Evolutionary conservation across 495 filamentous ascomycete genomes (phyloP), one percentile per base, ranked within the genome.

Genomic region (Annulohypoxylon moriforme): DNA sequence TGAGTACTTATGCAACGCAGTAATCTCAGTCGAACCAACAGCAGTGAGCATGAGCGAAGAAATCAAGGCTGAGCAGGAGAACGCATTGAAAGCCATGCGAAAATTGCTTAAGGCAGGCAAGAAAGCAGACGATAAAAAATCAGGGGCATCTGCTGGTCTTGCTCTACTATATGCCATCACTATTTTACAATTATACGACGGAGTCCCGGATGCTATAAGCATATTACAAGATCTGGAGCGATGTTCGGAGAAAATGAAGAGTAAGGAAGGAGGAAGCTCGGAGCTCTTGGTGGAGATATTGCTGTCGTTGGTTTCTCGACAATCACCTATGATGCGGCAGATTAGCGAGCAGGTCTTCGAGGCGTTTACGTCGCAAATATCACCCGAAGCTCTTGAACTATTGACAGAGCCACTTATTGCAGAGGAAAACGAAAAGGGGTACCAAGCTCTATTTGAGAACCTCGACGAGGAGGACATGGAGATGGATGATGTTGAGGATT

Each of bases 331-430:
- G 11, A 91, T 97, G 81, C 88, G 93, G 33, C 94, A 94, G 63
- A 89, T 97, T 42, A 91, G 93, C 18, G 89, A 93, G 77, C 91
- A 94, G 74, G 94, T 96, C 0, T 98, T 99, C 74, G 84, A 89
- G 44, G 89, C 88, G 8, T 95, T 97, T 80, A 90, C 91, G 7
- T 78, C 85, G 20, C 83, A 90, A 60, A 84, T 97, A 67, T 92
- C 90, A 1, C 80, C 83, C n/a, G 87, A 89, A 29, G 91, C 90
- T 4, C 77, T 99, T 63, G 86, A 90, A 44, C 91, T 94, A 5
- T 84, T 97, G 71, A 89, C 89, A 5, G 81, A 92, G 77, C 88
- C 93, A 9, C 82, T 98, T 24, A 84, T 89, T 61, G 91, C 91
- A 8, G 91, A 91, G 59, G 96, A 99, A 79, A 95, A 85, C 71